Base-by-base conservation (phyloP, 495 filamentous ascomycete genomes). In the Aspergillus hancockii region DNA sequence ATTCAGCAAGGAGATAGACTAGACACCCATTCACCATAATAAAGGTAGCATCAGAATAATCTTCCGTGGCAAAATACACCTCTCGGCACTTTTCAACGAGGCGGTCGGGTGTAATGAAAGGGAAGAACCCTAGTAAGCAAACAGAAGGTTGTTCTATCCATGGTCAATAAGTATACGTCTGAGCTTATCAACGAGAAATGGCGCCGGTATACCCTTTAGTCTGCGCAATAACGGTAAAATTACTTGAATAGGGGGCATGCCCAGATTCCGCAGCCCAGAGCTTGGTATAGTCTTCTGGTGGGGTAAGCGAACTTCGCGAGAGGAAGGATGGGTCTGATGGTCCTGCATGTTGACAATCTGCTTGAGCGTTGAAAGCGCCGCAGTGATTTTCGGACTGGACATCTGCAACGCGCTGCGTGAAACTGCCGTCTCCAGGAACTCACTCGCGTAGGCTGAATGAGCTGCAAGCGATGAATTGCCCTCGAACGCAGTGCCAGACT, bases 361-460 rank as follows among this genome's bases (percentile, higher is more conserved):
- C 52, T 81, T 81, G 19, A 88, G 72, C 2, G 82, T 80, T 7
- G 79, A 76, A 16, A 88, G 71, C 1, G 85, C 85, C 10, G 80
- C 76, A 19, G 75, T 74, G 58, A 87, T 83, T 62, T 82, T 81
- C 1, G 75, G 79, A 40, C 75, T 80, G 12, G 76, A 72, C 32
- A 77, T 67, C 49, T 76, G 75, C 3, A 81, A 69, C 0, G 81
- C 70, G 32, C 80, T 78, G 49, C 78, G 75, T 22, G 81, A 78
- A 19, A 90, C 83, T 16, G 83, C 83, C 25, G 81, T 78, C 59
- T 87, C 79, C 25, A 88, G 76, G 57, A 88, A 84, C 60, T 84
- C 75, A 55, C 81, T 84, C 5, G 87, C 87, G 67, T 86, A 87
- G 2, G 75, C 83, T 0, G 86, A 86, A 57, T 90, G 87, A 16